Evolutionary conservation across 2,329 filamentous ascomycete species (phyloP).

Genomic region (Neophaeococcomyces aloes): DNA sequence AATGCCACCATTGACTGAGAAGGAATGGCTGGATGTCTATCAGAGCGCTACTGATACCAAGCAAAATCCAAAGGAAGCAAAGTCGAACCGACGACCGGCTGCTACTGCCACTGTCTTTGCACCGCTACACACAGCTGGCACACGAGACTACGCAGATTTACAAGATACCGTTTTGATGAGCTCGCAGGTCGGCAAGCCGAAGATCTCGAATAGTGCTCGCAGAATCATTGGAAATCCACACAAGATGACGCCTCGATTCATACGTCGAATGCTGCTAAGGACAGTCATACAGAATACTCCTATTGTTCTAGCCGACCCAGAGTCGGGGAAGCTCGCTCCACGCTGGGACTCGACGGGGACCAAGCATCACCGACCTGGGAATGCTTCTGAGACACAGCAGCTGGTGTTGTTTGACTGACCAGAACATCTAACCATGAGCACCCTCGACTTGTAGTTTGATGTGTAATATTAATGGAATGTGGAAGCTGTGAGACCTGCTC

Average conservation of each 20-base stretch:
- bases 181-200: conserved; percentile 29
- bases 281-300: conserved; percentile 16
- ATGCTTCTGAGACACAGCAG: not conserved
- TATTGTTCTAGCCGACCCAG: conserved; percentile 1
- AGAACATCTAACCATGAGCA: no score
- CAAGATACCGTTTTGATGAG: conserved; percentile 18
- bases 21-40: conserved; percentile 28
- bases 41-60: conserved; percentile 23
- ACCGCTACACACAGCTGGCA: conserved; percentile 14
- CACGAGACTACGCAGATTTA: not conserved
- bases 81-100: conserved; percentile 20
- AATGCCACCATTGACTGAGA: conserved; percentile 31
- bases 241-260: conserved; percentile 29
- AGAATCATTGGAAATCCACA: conserved; percentile 29
- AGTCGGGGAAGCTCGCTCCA: not conserved
- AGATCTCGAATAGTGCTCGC: conserved; percentile 29
- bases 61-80: conserved; percentile 23
- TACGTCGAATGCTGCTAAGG: conserved; percentile 23
- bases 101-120: conserved; percentile 1
- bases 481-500: no score
- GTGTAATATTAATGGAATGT: no score
- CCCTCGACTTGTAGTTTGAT: no score
- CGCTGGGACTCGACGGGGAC: not conserved
- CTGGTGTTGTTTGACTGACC: not conserved
- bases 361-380: not conserved